Percentiles rank a stretch among this genome's conserved stretches.
phyloP scores from a whole-genome alignment of 345 rosid species.

The Boechera divaricarpa region DNA sequence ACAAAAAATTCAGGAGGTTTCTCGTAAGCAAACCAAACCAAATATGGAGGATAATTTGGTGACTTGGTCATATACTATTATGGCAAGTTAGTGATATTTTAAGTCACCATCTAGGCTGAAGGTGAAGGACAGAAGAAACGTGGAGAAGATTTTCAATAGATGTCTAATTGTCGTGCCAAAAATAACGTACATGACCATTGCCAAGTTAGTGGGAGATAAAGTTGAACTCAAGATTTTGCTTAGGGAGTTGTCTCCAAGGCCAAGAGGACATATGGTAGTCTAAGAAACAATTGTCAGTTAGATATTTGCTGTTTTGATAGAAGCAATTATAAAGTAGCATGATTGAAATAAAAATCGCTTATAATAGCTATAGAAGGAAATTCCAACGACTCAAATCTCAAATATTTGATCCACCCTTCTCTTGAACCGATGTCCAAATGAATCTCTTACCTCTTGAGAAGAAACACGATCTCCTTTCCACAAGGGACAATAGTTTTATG shows the following conservation, averaged over 20 bases:
- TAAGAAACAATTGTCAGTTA: background rate
- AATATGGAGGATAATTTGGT: background rate
- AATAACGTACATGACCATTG: background rate
- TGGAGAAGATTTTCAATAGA: background rate
- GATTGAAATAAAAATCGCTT: background rate
- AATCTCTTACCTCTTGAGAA: too few species aligned
- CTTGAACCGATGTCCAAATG: too few species aligned
- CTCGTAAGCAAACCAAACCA: slow-evolving; percentile 3
- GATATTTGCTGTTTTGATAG: background rate
- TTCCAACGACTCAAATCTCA: too few species aligned
- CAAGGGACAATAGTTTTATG: too few species aligned
- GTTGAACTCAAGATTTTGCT: background rate
- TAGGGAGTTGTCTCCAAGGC: background rate
- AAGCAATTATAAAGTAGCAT: background rate
- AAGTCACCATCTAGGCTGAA: too few species aligned
- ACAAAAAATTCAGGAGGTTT: background rate
- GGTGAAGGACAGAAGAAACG: background rate
- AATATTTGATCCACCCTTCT: too few species aligned
- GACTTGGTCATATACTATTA: background rate
- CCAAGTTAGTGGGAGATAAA: background rate
- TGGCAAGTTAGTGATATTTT: too few species aligned
- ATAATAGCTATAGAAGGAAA: too few species aligned
- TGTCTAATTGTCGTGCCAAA: background rate
- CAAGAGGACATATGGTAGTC: background rate
- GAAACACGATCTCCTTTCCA: too few species aligned